Evolutionary conservation across 2,329 filamentous ascomycete species (phyloP), one percentile per base, ranked within the genome.

Genomic region (Tolypocladium ophioglossoides): DNA sequence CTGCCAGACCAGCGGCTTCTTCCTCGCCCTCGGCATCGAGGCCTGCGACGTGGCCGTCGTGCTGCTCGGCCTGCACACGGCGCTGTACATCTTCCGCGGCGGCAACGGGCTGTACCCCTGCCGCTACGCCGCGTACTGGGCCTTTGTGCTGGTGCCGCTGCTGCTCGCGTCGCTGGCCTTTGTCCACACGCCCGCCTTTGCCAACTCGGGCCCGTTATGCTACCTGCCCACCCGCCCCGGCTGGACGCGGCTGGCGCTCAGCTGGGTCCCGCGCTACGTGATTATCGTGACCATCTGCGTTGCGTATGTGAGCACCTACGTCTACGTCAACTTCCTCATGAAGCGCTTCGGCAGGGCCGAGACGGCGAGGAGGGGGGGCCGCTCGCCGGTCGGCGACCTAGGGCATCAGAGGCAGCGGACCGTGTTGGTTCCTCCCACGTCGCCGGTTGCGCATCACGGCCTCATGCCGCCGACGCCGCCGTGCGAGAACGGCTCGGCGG

Each of bases 241-340:
- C 56, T 91, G 87, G 88, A 85, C 85, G 58, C 77, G 83, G 46
- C 71, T 85, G 18, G 82, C 79, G 0, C 72, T 91, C 2, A 79
- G 80, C 55, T 92, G 88, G 87, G 76, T 87, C 9, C 88, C 87
- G 38, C 78, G 87, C 51, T 90, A 90, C 58, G 59, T 87, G 38
- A 83, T 90, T 52, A 81, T 87, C 59, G 63, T 78, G 10, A 71
- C 78, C 30, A 86, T 91, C 58, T 69, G 89, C 37, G 66, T 74
- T 32, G 79, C 87, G 2, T 89, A 89, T 50, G 71, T 79, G 27
- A 80, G 79, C 8, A 84, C 91, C n/a, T 91, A 91, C 64, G 63
- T 81, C 12, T 86, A 89, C 58, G 82, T 91, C 9, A 69, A 72
- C 22, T 67, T 70, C 12, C 65, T 72, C 37, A 72, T 77, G 63